Conservation (phyloP, 1,139 yeast species). For the Tardiomyces depauwii region DNA sequence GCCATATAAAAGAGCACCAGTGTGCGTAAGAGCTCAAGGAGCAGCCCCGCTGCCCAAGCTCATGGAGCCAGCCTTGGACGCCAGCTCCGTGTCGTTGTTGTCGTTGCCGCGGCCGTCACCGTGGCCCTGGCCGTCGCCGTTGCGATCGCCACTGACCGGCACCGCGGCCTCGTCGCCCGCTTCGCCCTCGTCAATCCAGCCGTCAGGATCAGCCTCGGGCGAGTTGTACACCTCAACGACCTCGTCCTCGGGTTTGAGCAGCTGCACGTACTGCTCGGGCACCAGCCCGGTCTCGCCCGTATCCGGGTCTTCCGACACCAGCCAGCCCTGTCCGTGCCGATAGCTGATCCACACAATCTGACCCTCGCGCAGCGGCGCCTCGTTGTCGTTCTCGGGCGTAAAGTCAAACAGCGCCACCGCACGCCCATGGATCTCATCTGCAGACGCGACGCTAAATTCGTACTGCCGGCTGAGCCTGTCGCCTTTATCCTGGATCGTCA, state of each 20-base stretch:
- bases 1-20: background rate
- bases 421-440: slow-evolving; percentile 39
- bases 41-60: background rate
- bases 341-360: slow-evolving; percentile 79
- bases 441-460: slow-evolving; percentile 22
- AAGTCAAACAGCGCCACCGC: slow-evolving; percentile 88
- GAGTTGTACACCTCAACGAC: slow-evolving; percentile 1
- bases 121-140: background rate
- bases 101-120: background rate
- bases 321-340: slow-evolving; percentile 97
- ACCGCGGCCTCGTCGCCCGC: background rate
- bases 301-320: slow-evolving; percentile 78
- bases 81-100: background rate
- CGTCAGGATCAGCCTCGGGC: slow-evolving; percentile 13
- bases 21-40: background rate
- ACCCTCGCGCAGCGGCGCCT: slow-evolving; percentile 65
- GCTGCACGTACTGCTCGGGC: slow-evolving; percentile 87
- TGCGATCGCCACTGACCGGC: background rate
- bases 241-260: slow-evolving; percentile 24
- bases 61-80: background rate
- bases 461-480: slow-evolving; percentile 22
- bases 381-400: slow-evolving; percentile 89
- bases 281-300: slow-evolving; percentile 84
- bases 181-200: slow-evolving; percentile 13
- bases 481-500: slow-evolving; percentile 16